Evolutionary conservation across 192 early-diverging fungal species (phyloP), one percentile per base, ranked within the genome.

Genomic region (Gaertneriomyces semiglobifer): DNA sequence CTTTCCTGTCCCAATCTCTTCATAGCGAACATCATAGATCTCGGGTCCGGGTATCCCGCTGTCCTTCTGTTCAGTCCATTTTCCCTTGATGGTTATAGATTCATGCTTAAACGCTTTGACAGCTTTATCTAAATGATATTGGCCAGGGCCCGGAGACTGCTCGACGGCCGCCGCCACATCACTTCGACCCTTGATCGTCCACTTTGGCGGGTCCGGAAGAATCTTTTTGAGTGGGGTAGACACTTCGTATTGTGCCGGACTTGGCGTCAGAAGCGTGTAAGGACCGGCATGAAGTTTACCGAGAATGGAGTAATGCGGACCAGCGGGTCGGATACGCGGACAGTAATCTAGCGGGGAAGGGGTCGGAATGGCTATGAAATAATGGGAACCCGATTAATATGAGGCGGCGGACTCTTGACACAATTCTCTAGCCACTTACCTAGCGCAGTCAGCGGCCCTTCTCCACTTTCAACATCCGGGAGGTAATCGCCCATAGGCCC

Each of bases 401-500:
- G 12, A 25, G 39, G 51, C 40, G 33, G 39, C n/a, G 25, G 50
- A 52, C 25, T 33, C 25, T 33, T 33, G 25, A 1, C 25, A 25
- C 45, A 18, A 50, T 14, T 2, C 10, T 43, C 11, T 12, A 53
- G 39, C 40, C 0, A 4, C 48, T 53, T 60, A 81, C 79, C 73
- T 14, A 82, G 71, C 46, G 53, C 53, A n/a, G 71, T 77, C n/a
- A 82, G 61, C 10, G 70, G 75, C 11, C 7, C 8, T 38, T 58
- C 73, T 6, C 66, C 70, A 33, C 25, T 33, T 33, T 33, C 25
- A 18, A 59, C 45, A 39, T 53, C 47, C 3, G 71, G 62, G 44
- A 77, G 54, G 54, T 79, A 82, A 33, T 82, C 81, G 41, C 81
- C 77, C 81, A 82, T 82, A 2, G 81, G 69, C 7, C 77, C 71